Evolutionary conservation across 2,329 filamentous ascomycete species (phyloP).

Genomic region (Endoconidiophora laricicola): DNA sequence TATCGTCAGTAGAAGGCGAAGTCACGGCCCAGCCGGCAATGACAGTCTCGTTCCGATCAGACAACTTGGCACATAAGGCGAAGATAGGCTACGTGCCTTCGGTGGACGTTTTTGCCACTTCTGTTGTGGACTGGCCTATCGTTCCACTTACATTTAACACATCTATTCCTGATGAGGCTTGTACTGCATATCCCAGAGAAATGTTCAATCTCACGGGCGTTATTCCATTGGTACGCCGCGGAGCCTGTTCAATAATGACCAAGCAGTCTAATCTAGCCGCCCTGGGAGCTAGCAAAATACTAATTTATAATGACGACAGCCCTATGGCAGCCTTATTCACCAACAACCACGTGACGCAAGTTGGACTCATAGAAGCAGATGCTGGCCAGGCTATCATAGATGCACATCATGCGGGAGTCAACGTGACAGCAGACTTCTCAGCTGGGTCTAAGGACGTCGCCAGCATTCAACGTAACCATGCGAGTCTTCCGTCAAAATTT

Average conservation of each 20-base stretch:
- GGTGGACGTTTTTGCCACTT: neutral
- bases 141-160: conserved; percentile 24
- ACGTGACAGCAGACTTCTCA: conserved; percentile 27
- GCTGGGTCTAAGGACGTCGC: conserved; percentile 17
- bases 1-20: conserved; percentile 24
- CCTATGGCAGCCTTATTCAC: conserved; percentile 5
- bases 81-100: conserved; percentile 10
- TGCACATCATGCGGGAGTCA: conserved; percentile 16
- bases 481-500: conserved; percentile 28
- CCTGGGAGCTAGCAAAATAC: conserved; percentile 18
- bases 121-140: conserved; percentile 20
- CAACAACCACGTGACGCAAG: conserved; percentile 7
- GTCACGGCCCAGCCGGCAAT: conserved; percentile 8
- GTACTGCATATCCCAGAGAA: conserved; percentile 16
- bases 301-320: conserved; percentile 23
- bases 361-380: conserved; percentile 14
- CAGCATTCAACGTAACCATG: conserved; percentile 16
- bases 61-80: neutral
- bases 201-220: conserved; percentile 15
- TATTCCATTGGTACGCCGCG: conserved; percentile 19
- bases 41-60: neutral
- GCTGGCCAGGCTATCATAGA: conserved; percentile 18
- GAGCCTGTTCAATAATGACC: conserved; percentile 19
- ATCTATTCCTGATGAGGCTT: conserved; percentile 17
- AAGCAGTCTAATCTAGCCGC: conserved; percentile 19